A percentile compares a stretch with the other conserved stretches of the same genome.
Conservation (phyloP, 1,139 yeast genomes). For the Protomyces inouyei region DNA sequence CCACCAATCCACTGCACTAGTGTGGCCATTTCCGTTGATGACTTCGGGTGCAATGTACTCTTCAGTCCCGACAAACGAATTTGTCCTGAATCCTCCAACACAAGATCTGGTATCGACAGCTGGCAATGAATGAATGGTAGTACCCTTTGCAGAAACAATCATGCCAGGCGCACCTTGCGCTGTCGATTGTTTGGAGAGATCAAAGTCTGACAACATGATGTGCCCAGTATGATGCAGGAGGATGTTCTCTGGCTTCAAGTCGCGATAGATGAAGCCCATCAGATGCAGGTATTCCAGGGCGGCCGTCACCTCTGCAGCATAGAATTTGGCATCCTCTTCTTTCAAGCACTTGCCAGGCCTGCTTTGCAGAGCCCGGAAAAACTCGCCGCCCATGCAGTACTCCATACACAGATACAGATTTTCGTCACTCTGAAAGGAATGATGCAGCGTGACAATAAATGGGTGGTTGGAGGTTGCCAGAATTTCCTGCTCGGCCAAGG, state of each 20-base stretch:
- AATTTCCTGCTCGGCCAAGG: conserved; percentile 93
- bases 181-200: conserved; percentile 83
- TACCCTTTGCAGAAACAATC: conserved; percentile 38
- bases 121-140: conserved; percentile 37
- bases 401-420: conserved; percentile 95
- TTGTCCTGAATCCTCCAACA: conserved; percentile 91
- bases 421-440: conserved; percentile 92
- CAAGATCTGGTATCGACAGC: conserved; percentile 86
- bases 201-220: conserved; percentile 96
- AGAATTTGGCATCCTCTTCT: conserved; percentile 86
- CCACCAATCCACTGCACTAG: conserved; percentile 99
- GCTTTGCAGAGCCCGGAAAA: conserved; percentile 91
- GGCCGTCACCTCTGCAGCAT: conserved; percentile 96
- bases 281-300: conserved; percentile 91
- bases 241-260: conserved; percentile 91
- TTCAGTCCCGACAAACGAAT: conserved; percentile 96
- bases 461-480: conserved; percentile 95
- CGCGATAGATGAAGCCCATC: conserved; percentile 95
- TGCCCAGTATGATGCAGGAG: conserved; percentile 92
- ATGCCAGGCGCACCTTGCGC: conserved; percentile 50
- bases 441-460: conserved; percentile 90
- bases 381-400: conserved; percentile 99
- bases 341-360: conserved; percentile 77
- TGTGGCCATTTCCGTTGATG: conserved; percentile 92
- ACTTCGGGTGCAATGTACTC: conserved; percentile 98